These are phyloP conservation scores for Ustilago cynodontis DNA, from an alignment of 1,284 basidiomycete species.

Conservation along the genomic window DNA sequence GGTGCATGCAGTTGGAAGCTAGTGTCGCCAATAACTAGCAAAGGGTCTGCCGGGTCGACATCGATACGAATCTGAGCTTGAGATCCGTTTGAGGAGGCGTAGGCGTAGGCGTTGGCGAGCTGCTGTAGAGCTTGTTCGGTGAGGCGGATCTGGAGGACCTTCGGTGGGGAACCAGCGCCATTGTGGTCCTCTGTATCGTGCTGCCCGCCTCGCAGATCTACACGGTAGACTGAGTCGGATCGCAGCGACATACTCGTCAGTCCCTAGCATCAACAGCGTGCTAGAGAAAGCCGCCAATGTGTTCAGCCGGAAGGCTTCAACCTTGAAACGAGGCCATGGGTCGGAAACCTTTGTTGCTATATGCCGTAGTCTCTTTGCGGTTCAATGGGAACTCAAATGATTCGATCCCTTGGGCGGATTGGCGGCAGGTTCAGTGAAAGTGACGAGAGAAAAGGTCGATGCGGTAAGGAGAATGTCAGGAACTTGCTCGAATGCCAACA, in stretches of 20 bases:
- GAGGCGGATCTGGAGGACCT: slow-evolving; percentile 37
- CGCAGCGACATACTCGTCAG: slow-evolving; percentile 26
- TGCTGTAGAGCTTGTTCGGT: slow-evolving; percentile 40
- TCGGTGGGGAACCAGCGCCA: slow-evolving; percentile 10
- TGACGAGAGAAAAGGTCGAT: too few species aligned
- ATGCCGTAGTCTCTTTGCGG: too few species aligned
- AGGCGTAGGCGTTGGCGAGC: slow-evolving; percentile 21
- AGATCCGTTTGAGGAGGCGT: background rate
- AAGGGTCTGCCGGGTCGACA: slow-evolving; percentile 23
- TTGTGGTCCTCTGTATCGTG: background rate
- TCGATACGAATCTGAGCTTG: slow-evolving; percentile 27
- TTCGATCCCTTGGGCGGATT: too few species aligned
- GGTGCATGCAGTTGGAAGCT: slow-evolving; percentile 32
- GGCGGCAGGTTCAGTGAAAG: too few species aligned
- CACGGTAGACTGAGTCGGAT: slow-evolving; percentile 39
- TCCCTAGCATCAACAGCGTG: background rate
- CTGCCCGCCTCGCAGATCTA: slow-evolving; percentile 12
- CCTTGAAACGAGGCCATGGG: too few species aligned
- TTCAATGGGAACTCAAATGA: too few species aligned
- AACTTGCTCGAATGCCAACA: background rate
- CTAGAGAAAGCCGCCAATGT: too few species aligned
- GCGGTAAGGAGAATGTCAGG: background rate
- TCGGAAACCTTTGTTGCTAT: too few species aligned
- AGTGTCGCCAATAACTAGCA: slow-evolving; percentile 30
- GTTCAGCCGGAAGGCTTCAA: too few species aligned